Conservation (phyloP, 768 basidiomycete genomes). For the Tephrocybe sp. region DNA sequence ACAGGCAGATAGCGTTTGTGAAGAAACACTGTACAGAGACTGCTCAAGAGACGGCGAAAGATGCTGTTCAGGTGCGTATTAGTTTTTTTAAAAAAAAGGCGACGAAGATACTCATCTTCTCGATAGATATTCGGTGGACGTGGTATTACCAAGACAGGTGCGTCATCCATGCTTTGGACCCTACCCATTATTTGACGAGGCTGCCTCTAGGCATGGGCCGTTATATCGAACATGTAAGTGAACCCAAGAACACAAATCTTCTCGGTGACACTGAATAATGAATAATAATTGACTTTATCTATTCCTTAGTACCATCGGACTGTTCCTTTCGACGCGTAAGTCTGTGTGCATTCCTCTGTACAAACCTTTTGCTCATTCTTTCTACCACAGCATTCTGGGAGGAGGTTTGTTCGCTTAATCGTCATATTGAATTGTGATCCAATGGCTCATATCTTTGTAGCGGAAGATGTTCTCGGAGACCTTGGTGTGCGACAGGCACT, state of each 20-base stretch:
- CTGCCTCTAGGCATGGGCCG: constrained; percentile 73
- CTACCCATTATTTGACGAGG: background rate
- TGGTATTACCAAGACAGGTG: constrained; percentile 54
- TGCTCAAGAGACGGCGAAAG: constrained; percentile 63
- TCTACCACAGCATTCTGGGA: constrained; percentile 12
- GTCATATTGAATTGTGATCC: background rate
- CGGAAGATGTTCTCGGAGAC: constrained; percentile 73
- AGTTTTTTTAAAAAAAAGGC: background rate
- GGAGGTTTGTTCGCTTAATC: constrained; percentile 15
- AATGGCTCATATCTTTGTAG: constrained; percentile 21
- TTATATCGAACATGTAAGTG: constrained; percentile 66
- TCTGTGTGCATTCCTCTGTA: background rate
- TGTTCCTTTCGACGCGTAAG: constrained; percentile 46
- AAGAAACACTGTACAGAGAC: constrained; percentile 64
- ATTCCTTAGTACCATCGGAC: constrained; percentile 45
- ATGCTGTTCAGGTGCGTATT: constrained; percentile 34
- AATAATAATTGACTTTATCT: background rate
- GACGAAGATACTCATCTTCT: constrained; percentile 22
- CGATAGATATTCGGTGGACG: constrained; percentile 79
- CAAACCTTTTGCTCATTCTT: background rate
- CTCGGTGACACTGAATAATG: background rate
- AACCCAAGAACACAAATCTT: too few species aligned
- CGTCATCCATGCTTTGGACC: background rate
- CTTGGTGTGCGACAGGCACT: constrained; percentile 77
- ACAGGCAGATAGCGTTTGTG: constrained; percentile 65